These are phyloP conservation scores for Vitis hybrid DNA, from an alignment of 177 flowering plant species.

Conservation along the genomic window DNA sequence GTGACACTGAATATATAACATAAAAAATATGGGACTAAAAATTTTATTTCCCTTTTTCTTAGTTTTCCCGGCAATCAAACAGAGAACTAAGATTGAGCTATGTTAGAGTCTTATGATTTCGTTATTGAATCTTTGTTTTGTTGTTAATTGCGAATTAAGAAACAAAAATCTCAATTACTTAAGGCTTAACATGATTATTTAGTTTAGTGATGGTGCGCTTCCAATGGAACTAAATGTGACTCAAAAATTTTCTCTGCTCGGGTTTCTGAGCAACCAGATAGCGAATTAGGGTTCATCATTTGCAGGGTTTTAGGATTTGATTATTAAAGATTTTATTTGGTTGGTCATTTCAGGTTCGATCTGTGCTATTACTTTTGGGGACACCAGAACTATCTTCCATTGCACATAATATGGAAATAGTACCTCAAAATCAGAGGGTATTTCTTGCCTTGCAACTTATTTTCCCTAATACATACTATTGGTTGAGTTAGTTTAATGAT, in stretches of 20 bases:
- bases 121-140: too few relatives aligned
- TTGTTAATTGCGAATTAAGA: background rate
- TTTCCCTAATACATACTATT: background rate
- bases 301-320: background rate
- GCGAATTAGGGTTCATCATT: background rate
- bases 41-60: too few relatives aligned
- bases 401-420: slow-evolving; percentile 21
- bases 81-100: too few relatives aligned
- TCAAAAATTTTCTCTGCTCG: background rate
- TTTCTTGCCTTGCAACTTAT: background rate
- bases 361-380: slow-evolving; percentile 53
- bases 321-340: background rate
- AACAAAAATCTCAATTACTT: background rate
- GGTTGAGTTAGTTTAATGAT: slow-evolving; percentile 4
- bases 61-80: too few relatives aligned
- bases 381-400: slow-evolving; percentile 45
- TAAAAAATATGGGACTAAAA: too few relatives aligned
- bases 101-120: too few relatives aligned
- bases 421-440: slow-evolving; percentile 41
- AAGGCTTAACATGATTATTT: background rate
- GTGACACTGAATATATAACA: too few relatives aligned
- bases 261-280: background rate
- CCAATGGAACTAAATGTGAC: background rate
- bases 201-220: background rate
- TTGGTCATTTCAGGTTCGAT: slow-evolving; percentile 45